These are phyloP conservation scores for Boletellus deceptivus DNA, from an alignment of 1,284 basidiomycete species.

Conservation along the genomic window DNA sequence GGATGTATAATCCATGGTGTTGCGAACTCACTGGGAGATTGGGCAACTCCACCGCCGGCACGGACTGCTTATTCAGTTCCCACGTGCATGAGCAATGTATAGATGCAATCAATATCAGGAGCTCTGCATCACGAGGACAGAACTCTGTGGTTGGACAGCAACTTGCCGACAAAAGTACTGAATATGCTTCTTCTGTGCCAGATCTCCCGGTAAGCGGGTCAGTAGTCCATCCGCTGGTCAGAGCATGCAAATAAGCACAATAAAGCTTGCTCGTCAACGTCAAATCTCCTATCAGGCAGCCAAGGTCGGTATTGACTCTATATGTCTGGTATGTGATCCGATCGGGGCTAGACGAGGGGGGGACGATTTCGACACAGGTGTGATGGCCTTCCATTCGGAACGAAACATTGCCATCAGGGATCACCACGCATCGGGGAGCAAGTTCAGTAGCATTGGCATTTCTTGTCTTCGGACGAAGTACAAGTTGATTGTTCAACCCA, in stretches of 20 bases:
- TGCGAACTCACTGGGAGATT: background rate
- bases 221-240: background rate
- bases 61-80: background rate
- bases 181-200: background rate
- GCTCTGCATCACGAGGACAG: background rate
- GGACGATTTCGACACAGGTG: conserved; percentile 14
- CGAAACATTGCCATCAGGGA: conserved; percentile 39
- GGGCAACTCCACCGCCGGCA: background rate
- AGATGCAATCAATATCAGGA: background rate
- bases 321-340: background rate
- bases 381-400: conserved; percentile 27
- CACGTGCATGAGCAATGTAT: background rate
- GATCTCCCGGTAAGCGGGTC: background rate
- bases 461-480: background rate
- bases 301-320: background rate
- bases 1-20: background rate
- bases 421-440: conserved; percentile 30
- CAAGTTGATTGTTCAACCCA: background rate
- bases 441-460: background rate
- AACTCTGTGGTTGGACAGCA: background rate
- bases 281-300: background rate
- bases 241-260: background rate
- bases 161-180: background rate
- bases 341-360: background rate
- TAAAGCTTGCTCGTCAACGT: background rate